Percentiles rank a stretch among this genome's conserved stretches.
Conservation (phyloP, 495 filamentous ascomycete genomes). For the Penicillium subrubescens region DNA sequence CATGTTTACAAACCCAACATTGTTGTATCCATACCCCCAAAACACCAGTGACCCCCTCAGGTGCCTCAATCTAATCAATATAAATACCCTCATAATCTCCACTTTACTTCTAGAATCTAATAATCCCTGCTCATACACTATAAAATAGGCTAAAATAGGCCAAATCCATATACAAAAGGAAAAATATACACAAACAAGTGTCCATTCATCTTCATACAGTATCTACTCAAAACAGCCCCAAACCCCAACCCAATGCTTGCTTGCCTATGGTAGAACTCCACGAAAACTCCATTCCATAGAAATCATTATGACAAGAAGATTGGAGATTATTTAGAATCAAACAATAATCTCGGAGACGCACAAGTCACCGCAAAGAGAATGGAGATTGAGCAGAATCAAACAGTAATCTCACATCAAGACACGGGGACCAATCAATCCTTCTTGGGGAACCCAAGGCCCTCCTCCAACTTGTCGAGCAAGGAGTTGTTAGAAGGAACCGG, state of each 20-base stretch:
- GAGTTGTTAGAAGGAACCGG: conserved; percentile 15
- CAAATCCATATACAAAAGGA: background rate
- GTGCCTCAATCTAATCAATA: no score
- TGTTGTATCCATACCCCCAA: no score
- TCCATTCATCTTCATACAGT: background rate
- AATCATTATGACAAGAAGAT: no score
- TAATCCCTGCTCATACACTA: no score
- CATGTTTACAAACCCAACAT: no score
- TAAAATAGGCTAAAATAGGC: no score
- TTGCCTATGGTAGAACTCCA: background rate
- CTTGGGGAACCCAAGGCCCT: conserved; percentile 14
- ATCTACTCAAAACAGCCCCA: background rate
- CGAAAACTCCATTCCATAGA: background rate
- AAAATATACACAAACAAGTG: background rate
- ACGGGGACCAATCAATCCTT: no score
- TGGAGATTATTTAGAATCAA: background rate
- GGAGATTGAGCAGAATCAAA: background rate
- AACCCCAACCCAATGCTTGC: background rate
- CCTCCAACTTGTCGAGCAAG: conserved; percentile 20
- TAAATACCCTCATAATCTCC: no score
- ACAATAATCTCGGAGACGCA: background rate
- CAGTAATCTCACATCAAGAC: background rate
- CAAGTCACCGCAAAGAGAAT: background rate
- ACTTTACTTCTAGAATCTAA: background rate
- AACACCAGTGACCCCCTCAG: no score